Conservation (phyloP, 2,329 filamentous ascomycete genomes). For the Pyricularia sp. region DNA sequence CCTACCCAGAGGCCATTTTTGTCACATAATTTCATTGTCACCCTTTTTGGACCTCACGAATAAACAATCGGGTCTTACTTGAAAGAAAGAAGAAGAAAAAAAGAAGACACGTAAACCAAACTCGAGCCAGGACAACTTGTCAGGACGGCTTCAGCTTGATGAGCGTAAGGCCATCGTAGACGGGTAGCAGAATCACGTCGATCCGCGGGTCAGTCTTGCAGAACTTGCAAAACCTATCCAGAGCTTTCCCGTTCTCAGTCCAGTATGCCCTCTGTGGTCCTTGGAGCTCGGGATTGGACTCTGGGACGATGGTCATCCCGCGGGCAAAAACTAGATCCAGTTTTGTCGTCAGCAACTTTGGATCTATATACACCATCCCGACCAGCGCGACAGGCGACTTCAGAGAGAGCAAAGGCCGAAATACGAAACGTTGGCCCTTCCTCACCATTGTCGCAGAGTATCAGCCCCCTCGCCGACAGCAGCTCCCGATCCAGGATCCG, state of each 20-base stretch:
- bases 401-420: background rate
- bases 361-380: background rate
- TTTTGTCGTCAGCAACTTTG: background rate
- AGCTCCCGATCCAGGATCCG: background rate
- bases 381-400: too few species aligned
- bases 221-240: background rate
- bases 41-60: background rate
- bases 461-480: background rate
- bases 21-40: background rate
- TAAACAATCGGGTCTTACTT: background rate
- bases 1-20: background rate
- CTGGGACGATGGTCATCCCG: background rate
- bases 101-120: too few species aligned
- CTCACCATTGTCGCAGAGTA: background rate
- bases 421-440: background rate
- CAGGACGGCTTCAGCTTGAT: background rate
- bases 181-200: background rate
- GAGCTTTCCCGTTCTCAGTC: background rate
- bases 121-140: background rate
- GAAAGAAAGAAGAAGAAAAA: too few species aligned
- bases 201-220: background rate
- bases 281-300: background rate
- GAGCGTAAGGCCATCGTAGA: background rate
- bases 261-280: background rate
- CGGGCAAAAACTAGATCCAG: background rate